These are phyloP conservation scores for Candida arabinofermentans DNA, from an alignment of 805 yeast species.

Conservation along the genomic window DNA sequence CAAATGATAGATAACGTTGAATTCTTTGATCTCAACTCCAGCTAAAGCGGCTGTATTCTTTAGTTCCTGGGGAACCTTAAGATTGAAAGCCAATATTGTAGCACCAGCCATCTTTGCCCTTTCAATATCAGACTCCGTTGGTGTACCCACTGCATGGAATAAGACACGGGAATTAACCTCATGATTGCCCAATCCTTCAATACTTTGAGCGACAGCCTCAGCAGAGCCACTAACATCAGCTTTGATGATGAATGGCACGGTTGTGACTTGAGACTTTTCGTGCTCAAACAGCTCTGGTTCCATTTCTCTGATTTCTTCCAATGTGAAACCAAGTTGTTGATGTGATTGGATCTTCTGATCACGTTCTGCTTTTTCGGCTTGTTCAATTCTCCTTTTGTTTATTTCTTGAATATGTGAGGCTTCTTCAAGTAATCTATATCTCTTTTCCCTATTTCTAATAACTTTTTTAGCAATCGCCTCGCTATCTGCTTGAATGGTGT, in stretches of 20 bases:
- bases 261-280: conserved; percentile 28
- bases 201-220: conserved; percentile 85
- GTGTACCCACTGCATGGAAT: conserved; percentile 73
- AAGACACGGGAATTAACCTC: conserved; percentile 72
- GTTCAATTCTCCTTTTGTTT: conserved; percentile 61
- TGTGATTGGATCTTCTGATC: conserved; percentile 55
- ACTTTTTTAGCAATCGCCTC: conserved; percentile 78
- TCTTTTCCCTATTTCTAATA: conserved; percentile 54
- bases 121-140: conserved; percentile 62
- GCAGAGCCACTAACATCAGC: conserved; percentile 94
- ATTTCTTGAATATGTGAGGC: conserved; percentile 63
- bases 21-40: conserved; percentile 56
- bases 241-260: conserved; percentile 65
- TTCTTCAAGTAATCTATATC: conserved; percentile 51
- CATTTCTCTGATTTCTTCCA: conserved; percentile 39
- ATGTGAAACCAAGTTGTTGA: conserved; percentile 55
- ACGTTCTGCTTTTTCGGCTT: conserved; percentile 46
- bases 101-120: conserved; percentile 71
- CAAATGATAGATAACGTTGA: conserved; percentile 81
- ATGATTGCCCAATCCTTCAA: conserved; percentile 79
- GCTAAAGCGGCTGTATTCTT: conserved; percentile 50
- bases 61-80: conserved; percentile 62
- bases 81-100: conserved; percentile 72
- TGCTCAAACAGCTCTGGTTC: conserved; percentile 31
- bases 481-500: conserved; percentile 66